Base-by-base conservation (phyloP, 2,329 filamentous ascomycete species). In the Pseudogymnoascus sp. region DNA sequence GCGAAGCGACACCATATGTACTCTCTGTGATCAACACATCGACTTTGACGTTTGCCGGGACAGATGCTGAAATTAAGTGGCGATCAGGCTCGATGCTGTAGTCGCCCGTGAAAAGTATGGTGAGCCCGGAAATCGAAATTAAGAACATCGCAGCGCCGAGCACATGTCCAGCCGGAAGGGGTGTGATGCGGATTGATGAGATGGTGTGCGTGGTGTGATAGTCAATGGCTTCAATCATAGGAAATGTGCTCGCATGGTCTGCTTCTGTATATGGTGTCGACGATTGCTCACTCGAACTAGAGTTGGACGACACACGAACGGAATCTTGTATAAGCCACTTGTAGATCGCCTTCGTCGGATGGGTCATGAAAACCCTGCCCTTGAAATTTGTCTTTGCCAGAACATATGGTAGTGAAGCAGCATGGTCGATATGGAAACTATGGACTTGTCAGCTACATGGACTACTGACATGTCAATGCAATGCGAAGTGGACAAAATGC, bases 261-360 rank as follows among this genome's bases (percentile, higher is more conserved):
- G 93, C 88, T 77, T 99, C 95, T 1, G 91, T 97, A 75, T 97
- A 99, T 53, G 97, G 86, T 72, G 91, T 81, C 81, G 95, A 83
- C 71, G 90, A 81, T 0, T 80, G 66, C 82, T 93, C 82, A 56
- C 28, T 56, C 71, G 89, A 79, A 0, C 80, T 37, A 62, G 81
- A 78, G 67, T 85, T 84, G 8, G 84, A 85, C 1, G 84, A 86
- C 31, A 99, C 93, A 64, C 95, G 88, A 49, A 99, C 91, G 68
- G 92, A 96, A 77, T 99, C 95, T 76, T 96, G 92, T 66, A 97
- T 97, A 61, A 97, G 86, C 93, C 95, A 97, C 78, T 97, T 97
- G 84, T 99, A 99, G 74, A 99, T 99, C 70, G 95, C 95, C 76
- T 99, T 97, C 56, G 95, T 99, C 1, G 95, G 92, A 79, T 99